Evolutionary conservation across 352 stramenopile genomes (phyloP).

Genomic region (Globisporangium abappressorium): DNA sequence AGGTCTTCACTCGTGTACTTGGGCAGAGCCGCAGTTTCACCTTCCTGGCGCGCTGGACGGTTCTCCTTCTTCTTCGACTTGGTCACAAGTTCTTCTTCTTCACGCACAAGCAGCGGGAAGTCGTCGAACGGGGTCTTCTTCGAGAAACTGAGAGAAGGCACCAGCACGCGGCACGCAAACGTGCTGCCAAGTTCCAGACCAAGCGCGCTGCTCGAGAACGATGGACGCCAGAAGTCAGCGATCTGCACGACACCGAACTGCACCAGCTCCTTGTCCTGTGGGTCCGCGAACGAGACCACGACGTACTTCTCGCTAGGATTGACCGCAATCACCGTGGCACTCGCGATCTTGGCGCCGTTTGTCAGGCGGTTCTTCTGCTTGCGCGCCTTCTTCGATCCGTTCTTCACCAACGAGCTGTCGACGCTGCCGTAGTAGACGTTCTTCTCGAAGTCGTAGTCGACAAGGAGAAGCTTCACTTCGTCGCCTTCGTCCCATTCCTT

Average conservation of each 20-base stretch:
- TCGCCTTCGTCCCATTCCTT: constrained; percentile 55
- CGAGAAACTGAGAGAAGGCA: constrained; percentile 34
- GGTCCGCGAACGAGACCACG: constrained; percentile 57
- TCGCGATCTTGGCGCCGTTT: constrained; percentile 36
- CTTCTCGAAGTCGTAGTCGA: constrained; percentile 88
- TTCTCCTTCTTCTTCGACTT: constrained; percentile 32
- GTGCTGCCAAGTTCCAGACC: constrained; percentile 51
- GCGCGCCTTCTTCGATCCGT: constrained; percentile 59
- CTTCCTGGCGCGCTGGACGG: constrained; percentile 21
- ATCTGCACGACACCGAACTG: constrained; percentile 69
- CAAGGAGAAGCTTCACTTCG: constrained; percentile 69
- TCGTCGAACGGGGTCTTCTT: constrained; percentile 74
- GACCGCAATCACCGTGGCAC: constrained; percentile 50
- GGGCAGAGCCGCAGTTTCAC: constrained; percentile 40
- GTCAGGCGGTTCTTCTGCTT: constrained; percentile 62
- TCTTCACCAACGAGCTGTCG: constrained; percentile 49
- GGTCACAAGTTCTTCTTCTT: constrained; percentile 49
- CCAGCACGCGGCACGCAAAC: constrained; percentile 42
- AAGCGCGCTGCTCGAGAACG: constrained; percentile 42
- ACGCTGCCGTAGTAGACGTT: constrained; percentile 66
- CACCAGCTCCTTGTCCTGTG: constrained; percentile 23
- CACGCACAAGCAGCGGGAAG: constrained; percentile 56
- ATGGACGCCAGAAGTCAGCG: constrained; percentile 77
- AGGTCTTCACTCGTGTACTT: constrained; percentile 72
- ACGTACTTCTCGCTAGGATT: constrained; percentile 55